phyloP scores from a whole-genome alignment of 2,329 filamentous ascomycete genomes.

The Epichloe glyceriae region DNA sequence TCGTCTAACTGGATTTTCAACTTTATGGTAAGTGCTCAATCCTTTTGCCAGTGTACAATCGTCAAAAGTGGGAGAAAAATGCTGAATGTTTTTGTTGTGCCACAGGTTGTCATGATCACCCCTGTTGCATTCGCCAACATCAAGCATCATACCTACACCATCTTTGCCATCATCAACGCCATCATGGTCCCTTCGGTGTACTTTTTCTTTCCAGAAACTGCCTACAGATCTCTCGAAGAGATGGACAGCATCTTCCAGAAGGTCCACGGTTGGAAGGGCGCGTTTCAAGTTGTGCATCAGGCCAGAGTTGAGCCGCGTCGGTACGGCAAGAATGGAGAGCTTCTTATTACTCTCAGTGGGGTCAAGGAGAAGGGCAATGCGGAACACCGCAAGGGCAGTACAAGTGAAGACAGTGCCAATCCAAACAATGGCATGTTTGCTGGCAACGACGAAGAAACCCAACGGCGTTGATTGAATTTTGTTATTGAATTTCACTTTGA shows the following conservation, averaged over 20 bases:
- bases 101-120: constrained; percentile 46
- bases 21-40: constrained; percentile 29
- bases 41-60: too few relatives aligned
- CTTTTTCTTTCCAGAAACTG: constrained; percentile 54
- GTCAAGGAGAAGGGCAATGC: constrained; percentile 23
- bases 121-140: constrained; percentile 46
- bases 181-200: constrained; percentile 44
- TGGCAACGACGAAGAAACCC: constrained; percentile 22
- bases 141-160: constrained; percentile 46
- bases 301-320: constrained; percentile 36
- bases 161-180: constrained; percentile 54
- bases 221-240: constrained; percentile 50
- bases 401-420: constrained; percentile 13
- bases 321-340: constrained; percentile 46
- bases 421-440: constrained; percentile 17
- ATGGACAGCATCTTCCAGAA: constrained; percentile 54
- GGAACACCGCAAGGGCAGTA: constrained; percentile 17
- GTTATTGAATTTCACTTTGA: too few relatives aligned
- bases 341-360: constrained; percentile 35
- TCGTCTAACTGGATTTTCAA: constrained; percentile 51
- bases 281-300: constrained; percentile 23
- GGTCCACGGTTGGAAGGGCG: constrained; percentile 28
- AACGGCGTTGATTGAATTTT: constrained; percentile 9
- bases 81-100: background rate
- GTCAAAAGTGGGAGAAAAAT: background rate